A percentile compares a stretch with the other conserved stretches of the same genome.
These are phyloP conservation scores for Claviceps maximensis DNA, from an alignment of 2,329 filamentous ascomycete species.

Conservation along the genomic window DNA sequence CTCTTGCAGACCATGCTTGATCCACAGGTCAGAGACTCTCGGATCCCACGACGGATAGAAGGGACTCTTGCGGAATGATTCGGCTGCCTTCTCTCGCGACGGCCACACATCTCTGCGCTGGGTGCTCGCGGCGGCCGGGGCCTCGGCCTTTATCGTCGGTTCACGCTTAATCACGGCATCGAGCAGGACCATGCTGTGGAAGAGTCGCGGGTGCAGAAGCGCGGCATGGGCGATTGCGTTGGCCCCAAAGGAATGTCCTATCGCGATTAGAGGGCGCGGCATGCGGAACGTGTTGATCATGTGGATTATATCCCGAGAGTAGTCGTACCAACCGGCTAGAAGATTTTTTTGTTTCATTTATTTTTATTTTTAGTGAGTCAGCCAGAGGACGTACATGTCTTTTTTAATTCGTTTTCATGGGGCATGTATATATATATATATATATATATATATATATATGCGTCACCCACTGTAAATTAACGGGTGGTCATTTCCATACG, in stretches of 20 bases:
- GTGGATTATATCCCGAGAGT: slow-evolving; percentile 70
- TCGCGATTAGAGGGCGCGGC: slow-evolving; percentile 67
- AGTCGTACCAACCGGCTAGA: slow-evolving; percentile 72
- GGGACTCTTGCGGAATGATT: slow-evolving; percentile 45
- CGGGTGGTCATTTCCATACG: slow-evolving; percentile 35
- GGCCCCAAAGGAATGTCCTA: slow-evolving; percentile 85
- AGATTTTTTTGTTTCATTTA: background rate
- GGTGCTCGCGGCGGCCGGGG: slow-evolving; percentile 49
- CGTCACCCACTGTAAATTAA: no score
- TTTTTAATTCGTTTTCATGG: background rate
- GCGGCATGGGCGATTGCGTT: slow-evolving; percentile 58
- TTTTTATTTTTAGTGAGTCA: background rate
- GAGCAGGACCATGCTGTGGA: slow-evolving; percentile 63
- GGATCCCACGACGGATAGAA: slow-evolving; percentile 79
- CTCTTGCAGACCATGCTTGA: slow-evolving; percentile 63
- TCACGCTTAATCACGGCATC: slow-evolving; percentile 61
- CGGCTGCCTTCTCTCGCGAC: slow-evolving; percentile 53
- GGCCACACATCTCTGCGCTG: slow-evolving; percentile 73
- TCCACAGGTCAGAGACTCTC: slow-evolving; percentile 51
- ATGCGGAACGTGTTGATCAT: slow-evolving; percentile 73
- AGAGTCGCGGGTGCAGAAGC: slow-evolving; percentile 67
- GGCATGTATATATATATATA: no score
- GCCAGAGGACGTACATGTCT: background rate
- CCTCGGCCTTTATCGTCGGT: slow-evolving; percentile 20
- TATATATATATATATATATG: no score